A percentile compares a stretch with the other conserved stretches of the same genome.
Conservation (phyloP, 2,329 filamentous ascomycete genomes). For the Pseudocercospora fijiensis region DNA sequence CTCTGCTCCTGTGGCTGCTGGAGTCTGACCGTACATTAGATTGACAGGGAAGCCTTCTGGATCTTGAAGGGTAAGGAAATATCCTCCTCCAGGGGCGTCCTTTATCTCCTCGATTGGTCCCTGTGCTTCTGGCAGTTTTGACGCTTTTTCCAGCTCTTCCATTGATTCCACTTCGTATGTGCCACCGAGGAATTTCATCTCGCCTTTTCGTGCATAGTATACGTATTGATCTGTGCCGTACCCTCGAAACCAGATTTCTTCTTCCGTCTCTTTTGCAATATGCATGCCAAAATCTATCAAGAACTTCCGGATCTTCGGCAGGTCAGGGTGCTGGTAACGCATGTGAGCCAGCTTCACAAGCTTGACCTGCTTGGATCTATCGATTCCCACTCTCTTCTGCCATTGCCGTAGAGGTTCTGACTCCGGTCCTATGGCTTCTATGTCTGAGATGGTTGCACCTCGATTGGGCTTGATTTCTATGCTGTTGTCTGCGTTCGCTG, state of each 20-base stretch:
- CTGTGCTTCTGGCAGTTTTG: constrained; percentile 34
- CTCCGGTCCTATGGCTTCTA: constrained; percentile 39
- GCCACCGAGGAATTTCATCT: constrained; percentile 46
- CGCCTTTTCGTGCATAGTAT: constrained; percentile 45
- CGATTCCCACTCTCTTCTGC: constrained; percentile 44
- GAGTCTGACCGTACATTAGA: constrained; percentile 42
- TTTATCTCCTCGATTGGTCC: constrained; percentile 29
- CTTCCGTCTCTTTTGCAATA: constrained; percentile 40
- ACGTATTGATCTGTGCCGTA: constrained; percentile 48
- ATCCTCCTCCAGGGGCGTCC: constrained; percentile 44
- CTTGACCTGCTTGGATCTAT: constrained; percentile 47
- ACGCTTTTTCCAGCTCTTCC: constrained; percentile 45
- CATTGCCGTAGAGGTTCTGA: constrained; percentile 41
- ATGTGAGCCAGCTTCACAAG: constrained; percentile 53
- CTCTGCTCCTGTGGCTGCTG: constrained; percentile 26
- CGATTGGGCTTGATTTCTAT: constrained; percentile 40
- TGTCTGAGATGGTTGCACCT: constrained; percentile 43
- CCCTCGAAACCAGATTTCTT: constrained; percentile 45
- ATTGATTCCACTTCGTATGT: constrained; percentile 46
- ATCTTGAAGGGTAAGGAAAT: constrained; percentile 41
- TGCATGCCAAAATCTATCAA: constrained; percentile 48
- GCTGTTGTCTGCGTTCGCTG: constrained; percentile 22
- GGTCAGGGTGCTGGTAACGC: constrained; percentile 55
- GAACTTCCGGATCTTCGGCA: constrained; percentile 51
- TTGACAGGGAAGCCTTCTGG: constrained; percentile 45